These are phyloP conservation scores for Pestalotiopsis sp. DNA, from an alignment of 2,329 filamentous ascomycete genomes.

Conservation along the genomic window DNA sequence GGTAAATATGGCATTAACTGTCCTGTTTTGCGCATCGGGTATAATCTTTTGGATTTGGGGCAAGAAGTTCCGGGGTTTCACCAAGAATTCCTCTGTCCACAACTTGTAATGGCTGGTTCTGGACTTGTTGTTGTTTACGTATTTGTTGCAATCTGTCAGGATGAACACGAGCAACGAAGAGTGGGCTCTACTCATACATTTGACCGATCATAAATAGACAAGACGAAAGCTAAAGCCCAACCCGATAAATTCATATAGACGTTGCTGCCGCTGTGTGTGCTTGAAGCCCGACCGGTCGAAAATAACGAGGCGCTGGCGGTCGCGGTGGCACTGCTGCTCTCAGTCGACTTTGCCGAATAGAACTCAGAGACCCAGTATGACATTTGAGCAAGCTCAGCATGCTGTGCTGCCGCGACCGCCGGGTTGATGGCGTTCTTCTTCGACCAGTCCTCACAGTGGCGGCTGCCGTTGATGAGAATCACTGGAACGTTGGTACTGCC, in stretches of 20 bases:
- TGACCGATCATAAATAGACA: too few relatives aligned
- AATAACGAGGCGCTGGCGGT: background rate
- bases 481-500: conserved; percentile 49
- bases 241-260: too few relatives aligned
- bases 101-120: background rate
- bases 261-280: too few relatives aligned
- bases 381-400: conserved; percentile 48
- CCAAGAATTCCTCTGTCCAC: conserved; percentile 24
- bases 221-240: too few relatives aligned
- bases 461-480: conserved; percentile 51
- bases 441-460: conserved; percentile 57
- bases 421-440: conserved; percentile 47
- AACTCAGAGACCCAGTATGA: conserved; percentile 55
- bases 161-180: too few relatives aligned
- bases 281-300: background rate
- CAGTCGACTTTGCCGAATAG: conserved; percentile 20
- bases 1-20: conserved; percentile 27
- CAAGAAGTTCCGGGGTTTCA: conserved; percentile 16
- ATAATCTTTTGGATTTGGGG: conserved; percentile 28
- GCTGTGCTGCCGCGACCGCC: conserved; percentile 43
- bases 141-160: background rate
- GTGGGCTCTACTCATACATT: too few relatives aligned
- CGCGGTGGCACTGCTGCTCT: background rate
- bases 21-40: conserved; percentile 16
- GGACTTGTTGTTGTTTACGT: background rate